Evolutionary conservation across 2,329 filamentous ascomycete genomes (phyloP).

Genomic region (Bipolaris gigantea): DNA sequence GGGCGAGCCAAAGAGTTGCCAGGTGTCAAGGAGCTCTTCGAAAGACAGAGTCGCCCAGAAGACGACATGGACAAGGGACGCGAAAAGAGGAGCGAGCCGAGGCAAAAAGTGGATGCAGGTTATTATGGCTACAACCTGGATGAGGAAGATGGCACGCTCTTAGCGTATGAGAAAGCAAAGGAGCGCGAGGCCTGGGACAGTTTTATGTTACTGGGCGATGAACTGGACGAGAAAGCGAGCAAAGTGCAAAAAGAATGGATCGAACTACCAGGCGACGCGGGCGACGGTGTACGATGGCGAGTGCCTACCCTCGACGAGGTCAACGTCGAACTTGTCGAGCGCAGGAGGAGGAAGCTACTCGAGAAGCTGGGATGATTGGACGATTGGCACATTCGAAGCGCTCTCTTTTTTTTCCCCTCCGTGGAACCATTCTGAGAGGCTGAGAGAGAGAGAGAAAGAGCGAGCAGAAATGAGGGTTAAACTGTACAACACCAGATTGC

Average conservation of each 20-base stretch:
- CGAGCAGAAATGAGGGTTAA: neutral
- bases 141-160: slow-evolving; percentile 81
- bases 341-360: slow-evolving; percentile 78
- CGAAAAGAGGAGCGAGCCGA: slow-evolving; percentile 69
- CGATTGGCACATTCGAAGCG: neutral
- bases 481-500: slow-evolving; percentile 12
- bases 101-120: slow-evolving; percentile 81
- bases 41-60: slow-evolving; percentile 38
- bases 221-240: slow-evolving; percentile 29
- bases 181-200: slow-evolving; percentile 78
- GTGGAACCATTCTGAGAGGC: neutral
- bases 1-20: slow-evolving; percentile 86
- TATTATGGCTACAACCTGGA: slow-evolving; percentile 96
- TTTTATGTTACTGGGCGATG: slow-evolving; percentile 62
- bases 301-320: slow-evolving; percentile 88
- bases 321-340: slow-evolving; percentile 88
- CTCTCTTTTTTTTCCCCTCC: neutral
- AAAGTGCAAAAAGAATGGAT: slow-evolving; percentile 63
- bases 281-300: slow-evolving; percentile 80
- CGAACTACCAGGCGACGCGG: slow-evolving; percentile 80
- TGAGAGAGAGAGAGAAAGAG: too few species aligned
- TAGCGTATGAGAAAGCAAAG: slow-evolving; percentile 80
- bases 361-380: slow-evolving; percentile 65
- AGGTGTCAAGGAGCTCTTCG: slow-evolving; percentile 84
- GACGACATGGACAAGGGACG: slow-evolving; percentile 62